Evolutionary conservation across 129 eudicot genomes (phyloP), one percentile per base, ranked within the genome.

Genomic region (Centrapalus pauciflorus): DNA sequence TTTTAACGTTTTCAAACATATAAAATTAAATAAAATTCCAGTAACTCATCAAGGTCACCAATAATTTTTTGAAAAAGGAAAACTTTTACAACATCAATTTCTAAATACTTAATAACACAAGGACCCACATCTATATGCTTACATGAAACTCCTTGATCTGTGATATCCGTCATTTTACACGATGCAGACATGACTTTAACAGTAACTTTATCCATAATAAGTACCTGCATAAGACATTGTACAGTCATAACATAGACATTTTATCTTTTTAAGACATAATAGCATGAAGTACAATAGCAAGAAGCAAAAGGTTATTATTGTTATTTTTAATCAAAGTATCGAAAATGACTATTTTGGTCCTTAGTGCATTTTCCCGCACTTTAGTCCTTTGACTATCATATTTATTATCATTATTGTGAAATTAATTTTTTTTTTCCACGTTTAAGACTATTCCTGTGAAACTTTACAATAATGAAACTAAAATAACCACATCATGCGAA

Each of bases 81-180:
- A 32, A 19, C 56, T 55, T 55, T 40, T 33, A 63, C 33, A 71
- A 60, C 37, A 19, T 56, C n/a, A n/a, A n/a, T n/a, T n/a, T n/a
- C n/a, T 7, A 26, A 20, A 32, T 71, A 46, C 17, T 48, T 10
- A n/a, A 8, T 23, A 21, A 33, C 52, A 30, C 6, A 23, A 14
- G 33, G 43, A 4, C 7, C 21, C 4, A 45, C n/a, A 50, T 52
- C 28, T 48, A 21, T 57, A 49, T 26, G 48, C 98, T 88, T 77
- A 88, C 98, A 79, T 66, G 98, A 91, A 83, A 91, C 78, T 77
- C 95, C 95, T 79, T 91, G 83, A 68, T 88, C 98, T 9, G 96
- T 87, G 79, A 91, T 85, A 77, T 91, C 98, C 37, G 95, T 86
- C 98, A 91, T 91, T 79, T 91, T 88, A 84, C 96, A 91, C 62